These are phyloP conservation scores for Verticillium nonalfalfae DNA, from an alignment of 2,329 filamentous ascomycete genomes.

Conservation along the genomic window DNA sequence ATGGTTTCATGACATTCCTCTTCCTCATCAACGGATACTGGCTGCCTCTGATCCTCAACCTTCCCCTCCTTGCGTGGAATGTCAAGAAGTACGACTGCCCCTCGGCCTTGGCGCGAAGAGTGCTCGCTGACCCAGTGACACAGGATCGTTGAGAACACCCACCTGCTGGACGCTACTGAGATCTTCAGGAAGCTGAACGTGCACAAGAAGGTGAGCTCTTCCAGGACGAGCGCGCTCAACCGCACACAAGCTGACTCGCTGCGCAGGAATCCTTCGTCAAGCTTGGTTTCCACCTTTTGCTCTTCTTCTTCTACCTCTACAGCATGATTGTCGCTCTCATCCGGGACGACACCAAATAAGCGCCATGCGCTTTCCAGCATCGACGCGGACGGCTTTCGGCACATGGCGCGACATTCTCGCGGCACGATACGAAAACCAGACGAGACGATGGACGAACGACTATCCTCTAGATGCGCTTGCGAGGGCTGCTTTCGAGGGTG, in stretches of 20 bases:
- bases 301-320: slow-evolving; percentile 99
- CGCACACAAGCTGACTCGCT: not conserved
- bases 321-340: slow-evolving; percentile 98
- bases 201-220: slow-evolving; percentile 78
- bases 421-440: slow-evolving; percentile 2
- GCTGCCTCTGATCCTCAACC: slow-evolving; percentile 84
- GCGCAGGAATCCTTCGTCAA: slow-evolving; percentile 95
- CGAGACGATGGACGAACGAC: not conserved
- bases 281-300: slow-evolving; percentile 95
- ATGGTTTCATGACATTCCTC: slow-evolving; percentile 89
- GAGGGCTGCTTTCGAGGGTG: slow-evolving; percentile 6
- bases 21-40: slow-evolving; percentile 99
- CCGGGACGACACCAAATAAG: slow-evolving; percentile 83
- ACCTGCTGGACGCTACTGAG: slow-evolving; percentile 94
- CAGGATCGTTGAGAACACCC: slow-evolving; percentile 96
- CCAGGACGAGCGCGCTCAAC: not conserved
- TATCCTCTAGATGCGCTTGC: slow-evolving; percentile 2
- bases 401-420: slow-evolving; percentile 5
- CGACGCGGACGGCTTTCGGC: slow-evolving; percentile 9
- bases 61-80: slow-evolving; percentile 90
- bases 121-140: not conserved
- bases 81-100: slow-evolving; percentile 78
- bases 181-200: slow-evolving; percentile 99
- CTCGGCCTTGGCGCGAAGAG: not conserved
- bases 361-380: not conserved